Evolutionary conservation across 345 rosid species (phyloP).

Genomic region (Salix suchowensis): DNA sequence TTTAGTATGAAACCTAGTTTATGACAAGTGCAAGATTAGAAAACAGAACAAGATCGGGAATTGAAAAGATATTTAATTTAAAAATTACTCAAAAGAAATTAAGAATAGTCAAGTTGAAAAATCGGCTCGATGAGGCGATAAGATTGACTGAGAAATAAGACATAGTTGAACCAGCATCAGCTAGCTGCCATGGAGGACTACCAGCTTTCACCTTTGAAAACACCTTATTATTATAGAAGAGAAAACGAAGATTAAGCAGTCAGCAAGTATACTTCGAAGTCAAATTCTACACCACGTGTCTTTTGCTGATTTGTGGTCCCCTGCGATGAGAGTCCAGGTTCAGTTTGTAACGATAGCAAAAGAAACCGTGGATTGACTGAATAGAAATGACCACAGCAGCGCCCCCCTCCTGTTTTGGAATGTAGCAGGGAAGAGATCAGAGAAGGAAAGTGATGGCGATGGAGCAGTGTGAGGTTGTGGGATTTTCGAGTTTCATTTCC

Average conservation of each 20-base stretch:
- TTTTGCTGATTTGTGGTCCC: neutral
- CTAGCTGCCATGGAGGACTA: neutral
- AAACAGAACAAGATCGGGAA: neutral
- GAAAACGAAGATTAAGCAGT: neutral
- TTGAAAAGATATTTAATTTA: neutral
- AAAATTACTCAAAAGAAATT: neutral
- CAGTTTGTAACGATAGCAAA: neutral
- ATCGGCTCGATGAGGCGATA: neutral
- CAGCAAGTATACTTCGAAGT: neutral
- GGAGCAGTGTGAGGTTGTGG: neutral
- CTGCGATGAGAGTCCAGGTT: neutral
- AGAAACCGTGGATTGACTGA: neutral
- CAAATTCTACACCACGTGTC: neutral
- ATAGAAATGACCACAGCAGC: neutral
- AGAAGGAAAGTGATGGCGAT: neutral
- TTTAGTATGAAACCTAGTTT: too few relatives aligned
- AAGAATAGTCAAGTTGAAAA: neutral
- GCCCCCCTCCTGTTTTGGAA: neutral
- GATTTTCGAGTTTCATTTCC: neutral
- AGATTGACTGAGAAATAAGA: neutral
- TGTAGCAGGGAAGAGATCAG: neutral
- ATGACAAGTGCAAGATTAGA: neutral
- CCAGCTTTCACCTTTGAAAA: neutral
- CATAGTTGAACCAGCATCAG: neutral
- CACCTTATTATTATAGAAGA: neutral